phyloP scores from a whole-genome alignment of 495 filamentous ascomycete genomes.

The Tuber umbilicatum region DNA sequence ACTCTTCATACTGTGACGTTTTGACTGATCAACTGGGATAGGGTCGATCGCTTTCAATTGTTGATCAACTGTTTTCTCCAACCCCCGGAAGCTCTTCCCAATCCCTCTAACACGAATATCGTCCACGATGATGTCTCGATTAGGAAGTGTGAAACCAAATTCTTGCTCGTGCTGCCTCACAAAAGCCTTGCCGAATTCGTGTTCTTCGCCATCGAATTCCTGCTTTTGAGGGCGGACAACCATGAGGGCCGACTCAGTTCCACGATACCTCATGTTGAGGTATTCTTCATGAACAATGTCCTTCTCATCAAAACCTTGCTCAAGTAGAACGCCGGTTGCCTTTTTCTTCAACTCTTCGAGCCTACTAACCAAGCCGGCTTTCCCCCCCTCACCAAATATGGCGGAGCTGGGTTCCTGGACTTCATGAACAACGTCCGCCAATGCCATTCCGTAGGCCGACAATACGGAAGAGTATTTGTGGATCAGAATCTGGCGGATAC shows the following conservation, averaged over 20 bases:
- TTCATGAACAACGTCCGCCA: constrained; percentile 93
- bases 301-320: constrained; percentile 67
- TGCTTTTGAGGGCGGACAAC: constrained; percentile 53
- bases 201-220: constrained; percentile 58
- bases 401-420: constrained; percentile 80
- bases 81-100: constrained; percentile 70
- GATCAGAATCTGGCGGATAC: constrained; percentile 78
- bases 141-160: constrained; percentile 86
- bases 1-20: constrained; percentile 51
- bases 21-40: constrained; percentile 47
- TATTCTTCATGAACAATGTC: constrained; percentile 80
- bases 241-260: constrained; percentile 84
- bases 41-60: constrained; percentile 63
- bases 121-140: constrained; percentile 85
- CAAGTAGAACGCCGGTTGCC: constrained; percentile 56
- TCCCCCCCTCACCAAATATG: constrained; percentile 60
- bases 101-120: constrained; percentile 87
- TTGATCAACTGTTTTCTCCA: constrained; percentile 72
- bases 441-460: constrained; percentile 92
- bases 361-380: constrained; percentile 50
- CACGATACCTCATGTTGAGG: constrained; percentile 81
- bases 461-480: constrained; percentile 91
- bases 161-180: constrained; percentile 83
- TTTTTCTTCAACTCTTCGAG: constrained; percentile 63
- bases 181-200: constrained; percentile 78